A percentile compares a stretch with the other conserved stretches of the same genome.
Conservation (phyloP, 2,329 filamentous ascomycete species). For the Hansfordia pulvinata region DNA sequence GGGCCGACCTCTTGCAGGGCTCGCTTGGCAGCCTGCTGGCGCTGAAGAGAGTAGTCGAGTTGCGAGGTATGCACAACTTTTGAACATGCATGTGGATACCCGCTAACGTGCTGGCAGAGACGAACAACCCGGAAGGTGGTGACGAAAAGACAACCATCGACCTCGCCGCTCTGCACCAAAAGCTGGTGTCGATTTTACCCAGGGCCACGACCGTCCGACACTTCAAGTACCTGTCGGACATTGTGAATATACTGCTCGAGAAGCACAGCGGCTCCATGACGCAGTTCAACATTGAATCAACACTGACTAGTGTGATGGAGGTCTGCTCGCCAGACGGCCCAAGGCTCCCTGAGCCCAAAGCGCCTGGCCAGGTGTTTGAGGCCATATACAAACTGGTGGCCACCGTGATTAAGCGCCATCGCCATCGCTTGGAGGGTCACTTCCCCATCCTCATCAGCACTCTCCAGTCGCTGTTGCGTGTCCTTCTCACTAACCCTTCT, state of each 20-base stretch:
- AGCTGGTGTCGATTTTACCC: slow-evolving; percentile 10
- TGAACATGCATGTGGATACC: too few relatives aligned
- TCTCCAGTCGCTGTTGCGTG: slow-evolving; percentile 40
- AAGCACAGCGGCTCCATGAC: slow-evolving; percentile 34
- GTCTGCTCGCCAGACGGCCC: slow-evolving; percentile 15
- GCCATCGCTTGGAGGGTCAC: slow-evolving; percentile 46
- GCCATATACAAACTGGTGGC: slow-evolving; percentile 40
- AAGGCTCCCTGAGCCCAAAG: slow-evolving; percentile 9
- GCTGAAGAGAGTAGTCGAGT: slow-evolving; percentile 11
- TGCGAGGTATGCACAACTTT: slow-evolving; percentile 8
- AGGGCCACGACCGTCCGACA: slow-evolving; percentile 11
- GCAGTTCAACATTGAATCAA: slow-evolving; percentile 44
- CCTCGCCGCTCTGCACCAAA: slow-evolving; percentile 10
- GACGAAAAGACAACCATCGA: slow-evolving; percentile 9
- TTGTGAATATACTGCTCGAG: slow-evolving; percentile 29
- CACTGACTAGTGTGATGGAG: slow-evolving; percentile 28
- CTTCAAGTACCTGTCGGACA: slow-evolving; percentile 13
- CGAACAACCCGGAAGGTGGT: slow-evolving; percentile 2
- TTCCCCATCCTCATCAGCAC: slow-evolving; percentile 42
- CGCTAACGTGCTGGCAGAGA: slow-evolving; percentile 8
- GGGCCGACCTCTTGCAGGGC: too few relatives aligned
- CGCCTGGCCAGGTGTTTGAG: slow-evolving; percentile 24
- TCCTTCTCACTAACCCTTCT: slow-evolving; percentile 28
- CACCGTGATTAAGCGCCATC: slow-evolving; percentile 42
- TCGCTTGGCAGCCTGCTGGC: too few relatives aligned